Percentiles rank a stretch among this genome's conserved stretches.
Conservation (phyloP, 2,329 filamentous ascomycete species). For the Talaromyces sp. region DNA sequence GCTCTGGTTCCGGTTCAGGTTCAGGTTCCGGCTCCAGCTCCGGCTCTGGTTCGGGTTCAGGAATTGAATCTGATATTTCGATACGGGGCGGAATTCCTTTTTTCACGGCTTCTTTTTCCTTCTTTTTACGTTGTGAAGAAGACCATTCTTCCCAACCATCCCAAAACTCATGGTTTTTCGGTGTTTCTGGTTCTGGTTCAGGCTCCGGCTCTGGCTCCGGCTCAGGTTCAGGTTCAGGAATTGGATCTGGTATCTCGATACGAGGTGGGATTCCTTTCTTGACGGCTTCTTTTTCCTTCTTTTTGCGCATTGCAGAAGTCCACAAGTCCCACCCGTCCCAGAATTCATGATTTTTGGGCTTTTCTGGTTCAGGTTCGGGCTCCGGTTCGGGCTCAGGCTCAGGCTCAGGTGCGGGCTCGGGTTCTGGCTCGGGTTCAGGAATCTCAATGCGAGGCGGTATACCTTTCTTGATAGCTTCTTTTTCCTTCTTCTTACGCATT, state of each 20-base stretch:
- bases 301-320: background rate
- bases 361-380: background rate
- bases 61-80: conserved; percentile 36
- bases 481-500: conserved; percentile 7
- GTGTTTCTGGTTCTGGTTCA: conserved; percentile 14
- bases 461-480: conserved; percentile 4
- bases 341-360: conserved; percentile 6
- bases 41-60: conserved; percentile 31
- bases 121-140: conserved; percentile 1
- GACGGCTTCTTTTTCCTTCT: conserved; percentile 9
- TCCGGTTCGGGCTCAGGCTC: conserved; percentile 3
- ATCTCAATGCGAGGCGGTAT: conserved; percentile 11
- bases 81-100: background rate
- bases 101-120: conserved; percentile 8
- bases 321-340: conserved; percentile 7
- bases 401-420: conserved; percentile 6
- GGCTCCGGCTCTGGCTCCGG: conserved; percentile 7
- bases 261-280: conserved; percentile 3
- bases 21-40: conserved; percentile 14
- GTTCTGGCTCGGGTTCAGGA: conserved; percentile 10
- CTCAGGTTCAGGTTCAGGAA: conserved; percentile 10
- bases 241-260: conserved; percentile 15
- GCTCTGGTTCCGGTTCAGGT: background rate
- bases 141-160: too few species aligned
- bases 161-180: too few species aligned